Evolutionary conservation across 1,284 basidiomycete species (phyloP), one percentile per base, ranked within the genome.

Genomic region (Inonotus obliquus): DNA sequence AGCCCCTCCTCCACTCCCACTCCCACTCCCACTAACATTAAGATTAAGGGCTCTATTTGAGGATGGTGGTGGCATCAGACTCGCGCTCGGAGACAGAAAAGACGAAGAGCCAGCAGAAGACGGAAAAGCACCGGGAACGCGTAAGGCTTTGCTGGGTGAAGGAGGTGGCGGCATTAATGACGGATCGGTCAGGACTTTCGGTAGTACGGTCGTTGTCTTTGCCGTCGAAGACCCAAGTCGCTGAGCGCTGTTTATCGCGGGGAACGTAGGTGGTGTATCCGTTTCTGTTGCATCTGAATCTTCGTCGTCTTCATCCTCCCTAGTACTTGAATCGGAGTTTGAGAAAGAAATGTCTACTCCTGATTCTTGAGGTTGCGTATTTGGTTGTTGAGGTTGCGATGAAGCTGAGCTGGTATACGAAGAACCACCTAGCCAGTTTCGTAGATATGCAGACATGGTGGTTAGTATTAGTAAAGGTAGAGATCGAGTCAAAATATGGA

Each of bases 201-300:
- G 81, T 38, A 77, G 21, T 37, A 39, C 29, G 4, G 65, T 54
- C 17, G 66, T 54, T 2, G 74, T 54, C 29, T 77, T 47, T 13
- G 60, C 23, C 10, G 57, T 27, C 10, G 57, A 63, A 5, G 21
- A 49, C 27, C 66, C 61, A 5, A 74, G 75, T n/a, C 94, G 87
- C 70, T 97, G 95, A 14, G 87, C 86, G 60, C 93, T 95, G 71
- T 86, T 81, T 3, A 85, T 77, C 25, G 86, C 83, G 4, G 95
- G 96, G 72, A 97, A 97, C 0, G 86, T 84, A 2, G 95, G 94
- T 1, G 93, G 87, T 1, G 73, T 71, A 68, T 94, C 89, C 63
- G 87, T 81, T 63, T 94, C 89, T 63, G 87, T 81, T 3, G 80
- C 78, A 32, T 79, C 81, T 53, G 81, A 79, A 17, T 81, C 81